A percentile compares a stretch with the other conserved stretches of the same genome.
Conservation (phyloP, 2,329 filamentous ascomycete species). For the Nigrospora osmanthi region DNA sequence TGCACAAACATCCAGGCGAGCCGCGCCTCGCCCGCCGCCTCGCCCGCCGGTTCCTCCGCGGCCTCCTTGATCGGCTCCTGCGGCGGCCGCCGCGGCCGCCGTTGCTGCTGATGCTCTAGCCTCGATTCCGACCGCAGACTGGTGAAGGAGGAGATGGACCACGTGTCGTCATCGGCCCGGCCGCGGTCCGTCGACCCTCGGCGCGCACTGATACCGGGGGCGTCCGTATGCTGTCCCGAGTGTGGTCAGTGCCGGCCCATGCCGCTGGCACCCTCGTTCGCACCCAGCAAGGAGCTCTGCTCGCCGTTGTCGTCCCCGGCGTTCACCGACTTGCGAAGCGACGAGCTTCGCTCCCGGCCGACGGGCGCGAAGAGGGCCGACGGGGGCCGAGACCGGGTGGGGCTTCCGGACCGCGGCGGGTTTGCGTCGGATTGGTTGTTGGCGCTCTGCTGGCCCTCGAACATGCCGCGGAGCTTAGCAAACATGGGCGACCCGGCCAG, state of each 20-base stretch:
- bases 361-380: constrained; percentile 13
- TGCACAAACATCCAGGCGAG: constrained; percentile 28
- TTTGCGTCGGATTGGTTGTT: constrained; percentile 1
- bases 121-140: background rate
- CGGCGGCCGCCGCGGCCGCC: background rate
- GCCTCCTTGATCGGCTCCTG: constrained; percentile 6
- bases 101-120: too few relatives aligned
- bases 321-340: constrained; percentile 4
- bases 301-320: constrained; percentile 9
- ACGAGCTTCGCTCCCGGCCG: constrained; percentile 5
- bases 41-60: constrained; percentile 10
- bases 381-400: constrained; percentile 12
- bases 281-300: constrained; percentile 19
- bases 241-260: constrained; percentile 26
- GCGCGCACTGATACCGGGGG: background rate
- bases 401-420: constrained; percentile 5
- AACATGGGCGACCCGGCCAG: constrained; percentile 21
- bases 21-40: constrained; percentile 17
- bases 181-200: background rate
- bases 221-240: constrained; percentile 17
- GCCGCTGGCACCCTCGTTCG: constrained; percentile 6
- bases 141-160: too few relatives aligned
- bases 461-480: constrained; percentile 31
- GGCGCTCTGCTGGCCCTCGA: constrained; percentile 18
- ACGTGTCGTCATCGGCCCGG: too few relatives aligned